Evolutionary conservation across 768 basidiomycete species (phyloP), one percentile per base, ranked within the genome.

Genomic region (Mycena haematopus): DNA sequence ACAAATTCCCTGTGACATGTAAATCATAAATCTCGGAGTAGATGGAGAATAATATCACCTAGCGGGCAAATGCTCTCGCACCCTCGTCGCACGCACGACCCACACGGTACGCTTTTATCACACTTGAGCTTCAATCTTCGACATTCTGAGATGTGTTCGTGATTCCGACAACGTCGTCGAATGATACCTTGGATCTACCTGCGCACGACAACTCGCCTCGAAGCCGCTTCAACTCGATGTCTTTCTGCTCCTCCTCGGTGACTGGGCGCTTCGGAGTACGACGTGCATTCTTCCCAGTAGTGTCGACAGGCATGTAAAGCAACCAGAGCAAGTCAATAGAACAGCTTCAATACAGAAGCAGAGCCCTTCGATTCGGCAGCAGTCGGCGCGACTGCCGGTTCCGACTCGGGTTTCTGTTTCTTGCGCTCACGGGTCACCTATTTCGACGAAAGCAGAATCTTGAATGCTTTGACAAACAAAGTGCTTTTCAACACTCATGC

Each of bases 1-100:
- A 82, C 21, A 84, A 69, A 21, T 80, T 80, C 6, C 83, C 83
- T 83, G 57, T 25, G 11, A 13, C 29, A 27, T 14, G 21, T 55
- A 47, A 47, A 25, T 17, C 29, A 24, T 14, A 35, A 31, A 33
- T 29, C 52, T 45, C 38, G 14, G 51, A 42, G 40, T 24, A 9
- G 10, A 51, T 52, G 22, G 9, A 19, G 45, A 36, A 14, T 22
- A 33, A 35, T 70, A 75, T 38, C 68, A 83, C 84, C 85, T 65
- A 82, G 80, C n/a, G 85, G 85, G 72, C 86, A 88, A 51, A 88
- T 88, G 63, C 84, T 84, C 60, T 86, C 83, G 72, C 86, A 87
- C 13, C 86, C 86, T 70, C 86, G 77, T 45, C 86, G 77, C 42
- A 78, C 77, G 68, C 82, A 84, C 1, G 83, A 83, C 4, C 78